phyloP scores from a whole-genome alignment of 23 red algal genomes.

The Gracilariopsis chorda region DNA sequence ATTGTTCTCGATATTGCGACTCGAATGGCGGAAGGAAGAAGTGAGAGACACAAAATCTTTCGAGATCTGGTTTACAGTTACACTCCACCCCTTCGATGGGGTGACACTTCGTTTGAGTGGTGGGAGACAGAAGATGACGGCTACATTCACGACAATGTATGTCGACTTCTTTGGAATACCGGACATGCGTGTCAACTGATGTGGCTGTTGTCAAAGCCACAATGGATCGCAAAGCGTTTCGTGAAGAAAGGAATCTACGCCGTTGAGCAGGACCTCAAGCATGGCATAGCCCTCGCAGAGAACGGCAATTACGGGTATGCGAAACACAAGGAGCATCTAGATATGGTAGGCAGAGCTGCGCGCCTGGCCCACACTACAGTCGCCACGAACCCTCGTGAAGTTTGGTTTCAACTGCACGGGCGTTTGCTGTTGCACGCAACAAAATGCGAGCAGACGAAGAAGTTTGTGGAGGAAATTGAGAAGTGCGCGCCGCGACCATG shows the following conservation, averaged over 20 bases:
- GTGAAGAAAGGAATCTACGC: not conserved
- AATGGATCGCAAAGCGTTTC: not conserved
- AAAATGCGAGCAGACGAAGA: not conserved
- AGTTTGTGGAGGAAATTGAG: not conserved
- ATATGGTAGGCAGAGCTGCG: not conserved
- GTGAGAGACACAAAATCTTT: not conserved
- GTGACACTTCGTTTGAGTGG: not conserved
- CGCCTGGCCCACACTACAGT: not conserved
- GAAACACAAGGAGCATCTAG: not conserved
- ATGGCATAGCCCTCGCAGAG: not conserved
- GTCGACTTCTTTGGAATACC: not conserved
- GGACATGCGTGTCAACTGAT: not conserved
- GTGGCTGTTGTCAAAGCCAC: not conserved
- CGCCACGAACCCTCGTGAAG: not conserved
- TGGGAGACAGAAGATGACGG: not conserved
- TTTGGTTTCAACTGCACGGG: conserved; percentile 17
- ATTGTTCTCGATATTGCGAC: too few species aligned
- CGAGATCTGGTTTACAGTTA: not conserved
- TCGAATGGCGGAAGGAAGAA: not conserved
- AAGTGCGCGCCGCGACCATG: not conserved
- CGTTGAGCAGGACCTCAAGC: too few species aligned
- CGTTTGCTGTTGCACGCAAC: not conserved
- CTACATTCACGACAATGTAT: not conserved
- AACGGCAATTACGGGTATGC: not conserved
- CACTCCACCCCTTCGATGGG: not conserved